Conservation (phyloP, 1,284 basidiomycete genomes). For the Grifola frondosa region DNA sequence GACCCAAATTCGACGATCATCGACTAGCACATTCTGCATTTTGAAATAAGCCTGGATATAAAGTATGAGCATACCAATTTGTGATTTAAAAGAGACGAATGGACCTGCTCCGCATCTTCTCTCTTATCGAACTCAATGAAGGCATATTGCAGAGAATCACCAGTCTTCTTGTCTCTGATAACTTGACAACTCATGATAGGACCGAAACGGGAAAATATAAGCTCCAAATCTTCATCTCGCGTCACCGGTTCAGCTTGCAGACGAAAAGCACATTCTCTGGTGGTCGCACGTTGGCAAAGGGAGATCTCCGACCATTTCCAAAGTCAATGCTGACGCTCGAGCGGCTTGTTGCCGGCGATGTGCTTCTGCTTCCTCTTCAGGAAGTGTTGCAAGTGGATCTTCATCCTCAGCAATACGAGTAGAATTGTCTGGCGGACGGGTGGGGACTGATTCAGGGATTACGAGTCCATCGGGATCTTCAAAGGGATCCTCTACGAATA, state of each 20-base stretch:
- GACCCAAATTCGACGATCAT: constrained; percentile 98
- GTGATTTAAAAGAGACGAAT: too few relatives aligned
- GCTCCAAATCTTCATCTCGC: constrained; percentile 91
- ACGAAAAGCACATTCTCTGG: constrained; percentile 99
- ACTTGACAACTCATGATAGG: constrained; percentile 97
- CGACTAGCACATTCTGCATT: constrained; percentile 99
- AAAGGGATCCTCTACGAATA: constrained; percentile 84
- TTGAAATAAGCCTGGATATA: constrained; percentile 88
- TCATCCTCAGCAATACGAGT: constrained; percentile 92
- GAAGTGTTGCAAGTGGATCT: constrained; percentile 73
- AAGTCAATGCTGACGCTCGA: constrained; percentile 88
- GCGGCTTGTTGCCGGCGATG: constrained; percentile 83
- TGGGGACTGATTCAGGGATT: constrained; percentile 76
- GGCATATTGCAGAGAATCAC: constrained; percentile 96
- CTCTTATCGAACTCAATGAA: constrained; percentile 98
- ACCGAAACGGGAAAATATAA: constrained; percentile 97
- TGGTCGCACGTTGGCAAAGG: constrained; percentile 96
- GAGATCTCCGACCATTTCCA: constrained; percentile 99
- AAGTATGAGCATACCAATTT: background rate
- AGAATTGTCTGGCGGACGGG: constrained; percentile 76
- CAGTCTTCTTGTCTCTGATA: constrained; percentile 92
- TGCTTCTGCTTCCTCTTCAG: constrained; percentile 82
- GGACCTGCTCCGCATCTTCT: constrained; percentile 89
- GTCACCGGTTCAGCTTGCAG: constrained; percentile 98
- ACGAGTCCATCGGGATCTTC: constrained; percentile 79